A percentile compares a stretch with the other conserved stretches of the same genome.
These are phyloP conservation scores for Candida cerambycidarum DNA, from an alignment of 805 yeast species.

Conservation along the genomic window DNA sequence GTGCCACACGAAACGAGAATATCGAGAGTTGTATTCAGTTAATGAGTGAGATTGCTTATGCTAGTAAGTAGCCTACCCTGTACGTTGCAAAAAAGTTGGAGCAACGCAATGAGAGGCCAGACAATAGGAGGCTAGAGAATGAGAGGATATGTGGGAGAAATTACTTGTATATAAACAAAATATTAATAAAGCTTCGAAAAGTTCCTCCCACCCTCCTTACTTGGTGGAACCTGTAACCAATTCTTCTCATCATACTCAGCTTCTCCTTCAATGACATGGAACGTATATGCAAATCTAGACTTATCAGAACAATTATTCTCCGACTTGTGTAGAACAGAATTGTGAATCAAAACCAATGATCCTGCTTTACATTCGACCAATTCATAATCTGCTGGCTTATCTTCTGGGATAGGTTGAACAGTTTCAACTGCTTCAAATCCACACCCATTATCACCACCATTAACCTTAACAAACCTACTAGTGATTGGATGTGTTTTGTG, in stretches of 20 bases:
- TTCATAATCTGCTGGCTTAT: conserved; percentile 43
- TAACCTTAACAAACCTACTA: conserved; percentile 61
- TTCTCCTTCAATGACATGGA: conserved; percentile 73
- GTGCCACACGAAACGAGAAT: conserved; percentile 74
- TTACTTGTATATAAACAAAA: not conserved
- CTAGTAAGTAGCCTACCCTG: too few species aligned
- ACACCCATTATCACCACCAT: conserved; percentile 53
- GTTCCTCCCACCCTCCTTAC: conserved; percentile 54
- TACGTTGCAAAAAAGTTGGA: too few species aligned
- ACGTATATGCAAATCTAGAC: conserved; percentile 75
- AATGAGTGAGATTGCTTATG: conserved; percentile 69
- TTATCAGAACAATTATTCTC: conserved; percentile 53
- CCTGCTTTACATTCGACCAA: conserved; percentile 69
- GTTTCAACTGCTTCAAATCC: conserved; percentile 46
- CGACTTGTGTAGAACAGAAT: conserved; percentile 70
- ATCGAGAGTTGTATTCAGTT: conserved; percentile 64
- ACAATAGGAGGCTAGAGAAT: too few species aligned
- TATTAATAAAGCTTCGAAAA: conserved; percentile 48
- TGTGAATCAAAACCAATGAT: conserved; percentile 67
- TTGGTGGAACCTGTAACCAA: conserved; percentile 77
- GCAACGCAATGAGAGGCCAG: too few species aligned
- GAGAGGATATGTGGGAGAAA: not conserved
- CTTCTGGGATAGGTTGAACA: conserved; percentile 17
- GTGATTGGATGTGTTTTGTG: conserved; percentile 57
- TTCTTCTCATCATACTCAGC: conserved; percentile 60